Percentiles rank a stretch among this genome's conserved stretches.
Evolutionary conservation across 805 yeast species (phyloP).

Genomic region (Saccharomyces cerevisiae): DNA sequence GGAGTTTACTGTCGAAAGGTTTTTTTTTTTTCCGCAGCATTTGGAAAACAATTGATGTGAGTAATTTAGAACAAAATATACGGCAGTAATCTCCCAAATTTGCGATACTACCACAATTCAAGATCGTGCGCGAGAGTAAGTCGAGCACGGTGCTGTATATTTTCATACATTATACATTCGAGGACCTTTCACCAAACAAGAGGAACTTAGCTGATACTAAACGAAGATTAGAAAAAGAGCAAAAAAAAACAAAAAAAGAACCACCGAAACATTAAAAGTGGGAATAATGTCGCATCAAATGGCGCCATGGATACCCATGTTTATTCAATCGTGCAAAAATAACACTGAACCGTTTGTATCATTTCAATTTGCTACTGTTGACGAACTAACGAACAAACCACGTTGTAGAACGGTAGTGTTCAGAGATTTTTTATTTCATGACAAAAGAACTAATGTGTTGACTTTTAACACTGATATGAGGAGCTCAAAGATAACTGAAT

Average conservation of each 20-base stretch:
- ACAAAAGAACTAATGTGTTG: constrained; percentile 55
- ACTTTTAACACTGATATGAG: constrained; percentile 67
- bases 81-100: constrained; percentile 3
- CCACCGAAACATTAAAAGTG: not conserved
- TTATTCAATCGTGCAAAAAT: constrained; percentile 44
- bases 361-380: constrained; percentile 65
- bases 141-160: not conserved
- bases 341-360: constrained; percentile 46
- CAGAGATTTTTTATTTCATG: constrained; percentile 69
- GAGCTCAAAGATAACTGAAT: constrained; percentile 52
- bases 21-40: not conserved
- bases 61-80: constrained; percentile 2
- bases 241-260: not conserved
- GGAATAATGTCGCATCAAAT: constrained; percentile 32
- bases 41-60: constrained; percentile 5
- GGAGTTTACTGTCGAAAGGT: not conserved
- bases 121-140: not conserved
- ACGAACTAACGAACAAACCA: constrained; percentile 42
- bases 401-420: constrained; percentile 60
- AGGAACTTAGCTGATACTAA: not conserved
- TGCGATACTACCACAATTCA: not conserved
- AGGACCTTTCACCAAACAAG: not conserved
- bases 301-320: constrained; percentile 75
- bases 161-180: not conserved
- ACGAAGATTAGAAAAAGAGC: not conserved